Base-by-base conservation (phyloP, 2,329 filamentous ascomycete species). In the Colletotrichum nymphaeae region DNA sequence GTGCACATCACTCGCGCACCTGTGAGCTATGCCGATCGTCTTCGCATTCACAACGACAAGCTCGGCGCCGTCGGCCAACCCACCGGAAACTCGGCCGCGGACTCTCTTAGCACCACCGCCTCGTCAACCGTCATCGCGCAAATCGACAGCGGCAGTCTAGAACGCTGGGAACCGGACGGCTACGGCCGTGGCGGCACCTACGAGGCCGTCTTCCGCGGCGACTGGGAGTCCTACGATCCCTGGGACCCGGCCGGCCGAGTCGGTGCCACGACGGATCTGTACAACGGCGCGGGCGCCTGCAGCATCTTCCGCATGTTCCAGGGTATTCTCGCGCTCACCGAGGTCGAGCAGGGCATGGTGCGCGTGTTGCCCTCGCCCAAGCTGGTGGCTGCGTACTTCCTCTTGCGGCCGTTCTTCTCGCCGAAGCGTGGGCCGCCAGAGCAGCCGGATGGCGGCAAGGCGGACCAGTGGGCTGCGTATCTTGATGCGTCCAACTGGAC, bases 241-340 rank as follows among this genome's bases (percentile, higher is more conserved):
- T 95, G 92, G 89, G 93, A 95, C 80, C 89, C 89, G 7, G 90
- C 88, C 75, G 88, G 89, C 72, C 88, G 94, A 14, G 83, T 95
- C 0, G 84, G 85, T 1, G 92, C 91, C 9, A 86, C 88, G 3
- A 90, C 90, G 76, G 93, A 95, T 79, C 80, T 95, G 26, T 94
- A 95, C 80, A 88, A 93, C 69, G 92, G 93, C 8, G 89, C 92
- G 0, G 93, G 93, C 2, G 90, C 91, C 9, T 95, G 93, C 81
- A 91, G 86, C 63, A 92, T 94, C 82, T 93, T 95, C 80, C 88
- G 94, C 63, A 93, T 95, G 88, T 93, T 93, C 78, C 93, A 96
- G 80, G 94, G 93, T 64, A 94, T 93, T 92, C 81, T 96, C 16
- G 86, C 87, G 32, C 89, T 96, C 82, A 91, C 89, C 24, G 84